A percentile compares a stretch with the other conserved stretches of the same genome.
These are phyloP conservation scores for Leccinum solheimii DNA, from an alignment of 1,284 basidiomycete genomes.

Conservation along the genomic window DNA sequence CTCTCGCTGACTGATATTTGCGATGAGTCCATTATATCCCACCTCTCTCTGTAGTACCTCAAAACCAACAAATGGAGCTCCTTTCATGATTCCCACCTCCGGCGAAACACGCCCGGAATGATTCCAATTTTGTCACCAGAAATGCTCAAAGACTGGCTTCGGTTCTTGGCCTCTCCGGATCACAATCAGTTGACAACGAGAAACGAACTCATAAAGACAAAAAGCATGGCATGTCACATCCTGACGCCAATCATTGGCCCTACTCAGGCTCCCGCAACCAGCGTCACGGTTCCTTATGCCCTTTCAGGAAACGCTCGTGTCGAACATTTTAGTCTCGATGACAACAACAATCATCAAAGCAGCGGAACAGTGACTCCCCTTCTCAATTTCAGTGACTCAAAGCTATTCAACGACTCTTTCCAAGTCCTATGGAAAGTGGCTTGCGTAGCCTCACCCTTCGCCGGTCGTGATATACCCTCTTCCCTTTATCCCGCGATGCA, in stretches of 20 bases:
- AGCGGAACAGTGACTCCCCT: constrained; percentile 31
- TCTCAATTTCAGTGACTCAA: too few relatives aligned
- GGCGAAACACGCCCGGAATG: constrained; percentile 23
- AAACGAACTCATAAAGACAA: constrained; percentile 27
- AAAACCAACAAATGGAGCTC: too few relatives aligned
- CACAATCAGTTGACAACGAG: constrained; percentile 22
- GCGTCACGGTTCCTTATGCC: constrained; percentile 40
- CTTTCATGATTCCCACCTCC: constrained; percentile 3
- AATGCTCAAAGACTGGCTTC: constrained; percentile 16
- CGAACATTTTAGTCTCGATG: constrained; percentile 52
- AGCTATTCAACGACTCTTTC: too few relatives aligned
- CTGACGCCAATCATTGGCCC: constrained; percentile 11
- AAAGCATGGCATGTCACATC: constrained; percentile 19
- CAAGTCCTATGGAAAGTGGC: too few relatives aligned
- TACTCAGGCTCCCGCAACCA: too few relatives aligned
- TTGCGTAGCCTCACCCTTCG: too few relatives aligned
- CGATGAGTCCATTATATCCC: too few relatives aligned
- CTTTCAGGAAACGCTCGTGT: constrained; percentile 42
- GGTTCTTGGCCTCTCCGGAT: constrained; percentile 12
- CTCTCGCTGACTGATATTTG: too few relatives aligned
- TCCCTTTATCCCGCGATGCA: too few relatives aligned
- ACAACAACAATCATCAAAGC: constrained; percentile 30
- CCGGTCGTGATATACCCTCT: too few relatives aligned
- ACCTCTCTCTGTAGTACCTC: too few relatives aligned
- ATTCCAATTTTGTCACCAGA: constrained; percentile 9